Evolutionary conservation across 139 green algal species (phyloP), one percentile per base, ranked within the genome.

Genomic region (Chlorella ohadii): DNA sequence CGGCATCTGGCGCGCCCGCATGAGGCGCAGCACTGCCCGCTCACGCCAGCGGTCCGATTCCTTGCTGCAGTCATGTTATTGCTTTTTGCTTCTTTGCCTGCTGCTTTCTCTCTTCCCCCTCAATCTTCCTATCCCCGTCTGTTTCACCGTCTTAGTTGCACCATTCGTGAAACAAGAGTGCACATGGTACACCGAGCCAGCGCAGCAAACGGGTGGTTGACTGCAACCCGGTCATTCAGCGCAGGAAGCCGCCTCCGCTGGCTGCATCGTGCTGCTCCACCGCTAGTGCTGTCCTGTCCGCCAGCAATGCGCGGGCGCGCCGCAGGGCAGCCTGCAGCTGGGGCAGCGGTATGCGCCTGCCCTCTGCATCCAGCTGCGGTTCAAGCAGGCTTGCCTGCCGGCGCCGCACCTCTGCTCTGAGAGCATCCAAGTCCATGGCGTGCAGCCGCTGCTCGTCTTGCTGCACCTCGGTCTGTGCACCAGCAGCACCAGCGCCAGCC

Each of bases 371-470:
- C 33, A 57, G 1, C 13, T 34, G 82, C 20, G 82, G 82, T 12
- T 63, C 51, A 19, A 83, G 39, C 33, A 88, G 34, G 25, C 47
- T 27, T 13, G 81, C 74, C 41, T 84, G 72, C 31, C 78, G 65
- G 15, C 11, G 74, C 55, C n/a, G 25, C 25, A 88, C 78, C 78
- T 88, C 84, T 22, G 51, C 65, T 9, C 81, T 55, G 9, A 88
- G 27, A 11, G 74, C 84, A 13, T 86, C 65, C 73, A 86, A 25
- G 44, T 27, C 7, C 84, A 88, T 41, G 4, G 9, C 41, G 23
- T 27, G 11, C 25, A 87, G 63, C n/a, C 33, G n/a, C n/a, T 44
- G 34, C 20, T 28, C 15, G 34, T 86, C 78, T 22, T 28, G 28
- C 33, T 47, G 7, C n/a, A 57, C 33, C 27, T 59, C 51, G 22